A percentile compares a stretch with the other conserved stretches of the same genome.
Conservation (phyloP, 352 stramenopile species). For the Paralagenidium karlingii region DNA sequence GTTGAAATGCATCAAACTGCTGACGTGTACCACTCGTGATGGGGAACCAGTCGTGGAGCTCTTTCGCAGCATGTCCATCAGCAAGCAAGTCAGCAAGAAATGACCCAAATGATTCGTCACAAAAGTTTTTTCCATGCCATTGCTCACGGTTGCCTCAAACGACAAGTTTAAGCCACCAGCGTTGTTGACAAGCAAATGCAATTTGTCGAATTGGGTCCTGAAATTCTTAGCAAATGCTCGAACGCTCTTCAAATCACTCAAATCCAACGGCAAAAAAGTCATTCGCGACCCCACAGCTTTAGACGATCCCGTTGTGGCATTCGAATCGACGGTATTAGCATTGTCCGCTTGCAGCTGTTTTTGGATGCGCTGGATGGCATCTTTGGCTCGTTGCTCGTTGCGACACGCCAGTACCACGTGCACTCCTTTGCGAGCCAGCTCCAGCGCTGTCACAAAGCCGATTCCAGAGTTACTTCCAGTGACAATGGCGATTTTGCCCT, state of each 20-base stretch:
- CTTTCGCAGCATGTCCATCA: conserved; percentile 32
- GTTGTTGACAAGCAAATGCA: conserved; percentile 53
- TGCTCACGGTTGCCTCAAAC: conserved; percentile 12
- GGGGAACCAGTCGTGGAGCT: conserved; percentile 4
- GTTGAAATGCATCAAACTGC: conserved; percentile 15
- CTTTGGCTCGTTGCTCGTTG: conserved; percentile 15
- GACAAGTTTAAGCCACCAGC: conserved; percentile 33
- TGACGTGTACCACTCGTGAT: conserved; percentile 29
- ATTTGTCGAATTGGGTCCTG: conserved; percentile 15
- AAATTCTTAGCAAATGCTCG: conserved; percentile 20
- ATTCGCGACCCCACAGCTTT: background rate
- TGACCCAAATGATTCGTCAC: conserved; percentile 46
- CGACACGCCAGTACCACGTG: conserved; percentile 81
- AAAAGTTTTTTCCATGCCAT: conserved; percentile 44
- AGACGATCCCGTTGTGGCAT: no score
- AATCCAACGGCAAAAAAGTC: conserved; percentile 20
- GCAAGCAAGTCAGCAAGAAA: conserved; percentile 34
- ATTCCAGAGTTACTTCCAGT: conserved; percentile 81
- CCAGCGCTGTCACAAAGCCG: conserved; percentile 54
- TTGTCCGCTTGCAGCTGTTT: conserved; percentile 4
- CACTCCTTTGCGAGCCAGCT: conserved; percentile 38
- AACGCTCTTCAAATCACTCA: conserved; percentile 23
- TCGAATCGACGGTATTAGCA: no score
- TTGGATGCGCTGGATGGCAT: conserved; percentile 18
- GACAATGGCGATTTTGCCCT: conserved; percentile 59